Evolutionary conservation across 345 rosid genomes (phyloP).

Genomic region (Nephelium lappaceum): DNA sequence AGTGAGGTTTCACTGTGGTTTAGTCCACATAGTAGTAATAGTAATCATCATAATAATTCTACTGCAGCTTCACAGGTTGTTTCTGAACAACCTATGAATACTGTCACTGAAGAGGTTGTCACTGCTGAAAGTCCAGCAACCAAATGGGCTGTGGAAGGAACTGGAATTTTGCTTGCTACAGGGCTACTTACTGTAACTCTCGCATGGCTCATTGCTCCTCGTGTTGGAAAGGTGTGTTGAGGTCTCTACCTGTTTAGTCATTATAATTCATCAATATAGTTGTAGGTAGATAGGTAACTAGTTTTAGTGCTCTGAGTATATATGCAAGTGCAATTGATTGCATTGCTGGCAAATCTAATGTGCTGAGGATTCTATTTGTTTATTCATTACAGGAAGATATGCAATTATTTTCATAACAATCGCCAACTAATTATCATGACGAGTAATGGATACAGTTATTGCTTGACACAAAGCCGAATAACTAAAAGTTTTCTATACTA

Average conservation of each 20-base stretch:
- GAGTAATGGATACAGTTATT: neutral
- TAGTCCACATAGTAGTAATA: conserved; percentile 53
- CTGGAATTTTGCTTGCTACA: conserved; percentile 91
- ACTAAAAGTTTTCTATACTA: neutral
- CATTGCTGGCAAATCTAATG: neutral
- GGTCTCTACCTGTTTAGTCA: neutral
- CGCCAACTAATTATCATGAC: neutral
- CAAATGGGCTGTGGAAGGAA: conserved; percentile 95
- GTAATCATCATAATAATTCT: conserved; percentile 39
- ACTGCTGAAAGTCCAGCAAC: conserved; percentile 75
- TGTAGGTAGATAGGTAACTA: neutral
- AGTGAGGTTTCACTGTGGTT: conserved; percentile 90
- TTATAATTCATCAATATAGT: neutral
- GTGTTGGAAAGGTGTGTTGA: conserved; percentile 82
- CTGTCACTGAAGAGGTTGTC: conserved; percentile 48
- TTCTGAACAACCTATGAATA: conserved; percentile 61
- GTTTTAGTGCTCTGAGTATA: neutral
- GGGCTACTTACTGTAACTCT: conserved; percentile 89
- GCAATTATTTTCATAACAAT: neutral
- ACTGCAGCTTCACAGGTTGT: conserved; percentile 57
- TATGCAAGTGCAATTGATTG: conserved; percentile 7
- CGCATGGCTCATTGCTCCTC: conserved; percentile 98
- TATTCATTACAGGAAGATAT: neutral
- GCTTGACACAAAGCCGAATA: neutral
- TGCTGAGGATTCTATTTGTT: neutral